Evolutionary conservation across 2,329 filamentous ascomycete species (phyloP).

Genomic region (Stenocarpella maydis): DNA sequence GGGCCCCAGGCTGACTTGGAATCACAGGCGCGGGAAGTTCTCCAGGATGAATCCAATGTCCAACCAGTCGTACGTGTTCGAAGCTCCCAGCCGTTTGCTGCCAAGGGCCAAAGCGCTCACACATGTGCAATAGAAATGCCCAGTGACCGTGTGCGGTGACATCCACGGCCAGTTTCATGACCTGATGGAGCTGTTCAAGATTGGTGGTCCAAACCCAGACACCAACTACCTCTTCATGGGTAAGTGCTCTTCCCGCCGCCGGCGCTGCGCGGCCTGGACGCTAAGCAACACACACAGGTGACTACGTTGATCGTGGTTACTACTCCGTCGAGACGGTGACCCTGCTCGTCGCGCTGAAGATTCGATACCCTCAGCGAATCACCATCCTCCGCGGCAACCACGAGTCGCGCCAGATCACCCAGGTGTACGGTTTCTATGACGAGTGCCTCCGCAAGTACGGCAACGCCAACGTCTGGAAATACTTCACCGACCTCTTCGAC

Average conservation of each 20-base stretch:
- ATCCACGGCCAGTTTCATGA: constrained; percentile 99
- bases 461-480: constrained; percentile 99
- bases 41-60: constrained; percentile 98
- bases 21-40: constrained; percentile 85
- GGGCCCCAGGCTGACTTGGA: constrained; percentile 44
- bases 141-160: constrained; percentile 97
- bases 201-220: constrained; percentile 96
- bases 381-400: constrained; percentile 99
- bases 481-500: constrained; percentile 98
- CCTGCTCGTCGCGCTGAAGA: constrained; percentile 94
- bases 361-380: constrained; percentile 96
- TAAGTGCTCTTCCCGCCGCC: constrained; percentile 52
- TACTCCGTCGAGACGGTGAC: constrained; percentile 99
- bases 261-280: background rate
- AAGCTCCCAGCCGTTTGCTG: background rate
- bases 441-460: constrained; percentile 99
- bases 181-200: constrained; percentile 99
- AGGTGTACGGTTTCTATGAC: constrained; percentile 99
- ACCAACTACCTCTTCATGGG: constrained; percentile 99
- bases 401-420: constrained; percentile 98
- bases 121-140: constrained; percentile 78
- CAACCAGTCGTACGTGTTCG: constrained; percentile 85
- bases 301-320: constrained; percentile 98
- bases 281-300: constrained; percentile 63
- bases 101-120: constrained; percentile 40